Percentiles rank a stretch among this genome's conserved stretches.
Conservation (phyloP, 1,139 yeast genomes). For the Candida buenavistaensis region DNA sequence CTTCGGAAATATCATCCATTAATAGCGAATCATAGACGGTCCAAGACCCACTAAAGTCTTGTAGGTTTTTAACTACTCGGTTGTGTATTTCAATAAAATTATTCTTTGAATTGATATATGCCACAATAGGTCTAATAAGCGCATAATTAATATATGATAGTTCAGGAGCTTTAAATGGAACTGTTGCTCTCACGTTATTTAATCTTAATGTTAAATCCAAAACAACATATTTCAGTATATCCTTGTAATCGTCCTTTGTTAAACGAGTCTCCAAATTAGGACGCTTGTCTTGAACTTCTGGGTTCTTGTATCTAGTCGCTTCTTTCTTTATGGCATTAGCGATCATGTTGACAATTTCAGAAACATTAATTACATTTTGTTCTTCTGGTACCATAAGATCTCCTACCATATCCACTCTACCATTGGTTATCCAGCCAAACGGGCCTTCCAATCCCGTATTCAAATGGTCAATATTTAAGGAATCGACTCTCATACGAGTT, state of each 20-base stretch:
- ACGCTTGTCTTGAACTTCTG: conserved; percentile 32
- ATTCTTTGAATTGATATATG: conserved; percentile 85
- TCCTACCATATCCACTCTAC: conserved; percentile 90
- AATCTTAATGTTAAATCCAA: conserved; percentile 77
- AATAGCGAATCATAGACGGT: conserved; percentile 86
- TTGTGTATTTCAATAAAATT: conserved; percentile 89
- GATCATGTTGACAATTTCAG: conserved; percentile 41
- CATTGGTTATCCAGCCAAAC: conserved; percentile 93
- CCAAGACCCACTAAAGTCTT: conserved; percentile 69
- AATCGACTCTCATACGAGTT: conserved; percentile 81
- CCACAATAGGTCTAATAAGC: conserved; percentile 89
- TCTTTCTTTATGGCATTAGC: conserved; percentile 42
- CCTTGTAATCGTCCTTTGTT: conserved; percentile 27
- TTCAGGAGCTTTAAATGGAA: conserved; percentile 83
- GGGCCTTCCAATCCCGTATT: conserved; percentile 92
- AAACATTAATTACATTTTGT: conserved; percentile 42
- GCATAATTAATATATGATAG: conserved; percentile 89
- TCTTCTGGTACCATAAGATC: conserved; percentile 81
- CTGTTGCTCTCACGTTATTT: conserved; percentile 82
- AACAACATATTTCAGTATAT: conserved; percentile 59
- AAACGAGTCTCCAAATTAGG: conserved; percentile 31
- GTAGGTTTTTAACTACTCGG: conserved; percentile 56
- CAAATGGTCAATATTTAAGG: conserved; percentile 81
- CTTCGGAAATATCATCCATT: conserved; percentile 89
- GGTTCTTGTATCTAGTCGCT: conserved; percentile 39